Evolutionary conservation across 2,329 filamentous ascomycete genomes (phyloP), one percentile per base, ranked within the genome.

Genomic region (Rhynchosporium secalis): DNA sequence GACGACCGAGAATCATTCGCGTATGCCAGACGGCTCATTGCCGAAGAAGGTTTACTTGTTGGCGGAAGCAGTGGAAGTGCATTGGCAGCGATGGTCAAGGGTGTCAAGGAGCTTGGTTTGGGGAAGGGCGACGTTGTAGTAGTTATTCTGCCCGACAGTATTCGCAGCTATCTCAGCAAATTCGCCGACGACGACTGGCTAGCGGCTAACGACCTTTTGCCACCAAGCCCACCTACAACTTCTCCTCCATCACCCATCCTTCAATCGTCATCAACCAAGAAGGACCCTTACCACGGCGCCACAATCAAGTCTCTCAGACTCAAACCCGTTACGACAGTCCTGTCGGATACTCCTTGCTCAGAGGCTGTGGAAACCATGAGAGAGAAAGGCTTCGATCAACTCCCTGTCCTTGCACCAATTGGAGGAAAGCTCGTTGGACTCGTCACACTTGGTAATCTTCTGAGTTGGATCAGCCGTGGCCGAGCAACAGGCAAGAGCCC

Each of bases 141-240:
- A 33, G 92, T 97, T 33, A 80, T 99, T 58, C 81, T 97, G 20
- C 96, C 95, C 1, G 95, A 99, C 76, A 96, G 92, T 79, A 98
- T 99, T 74, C 86, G 95, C 73, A 97, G 92, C 78, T 99, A 99
- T 76, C 86, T 99, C 31, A 94, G 90, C 79, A 99, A 99, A 84
- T 99, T 99, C 75, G 92, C 92, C 68, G 95, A 99, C 75, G 96
- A 99, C 74, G 95, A 98, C 80, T 99, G 95, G 96, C 87, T 99
- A 61, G 93, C 92, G 12, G 95, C 95, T 66, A 99, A 99, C 78
- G 89, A 94, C 75, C 90, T 99, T 29, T 84, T 98, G 31, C 86
- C 91, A 45, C 82, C 78, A 67, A 85, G 80, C 58, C 83, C 79
- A 65, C 80, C 74, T 56, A 76, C 75, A 59, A 79, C 76, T 51